phyloP scores from a whole-genome alignment of 2,329 filamentous ascomycete species.

The Colletotrichum cordylinicola region DNA sequence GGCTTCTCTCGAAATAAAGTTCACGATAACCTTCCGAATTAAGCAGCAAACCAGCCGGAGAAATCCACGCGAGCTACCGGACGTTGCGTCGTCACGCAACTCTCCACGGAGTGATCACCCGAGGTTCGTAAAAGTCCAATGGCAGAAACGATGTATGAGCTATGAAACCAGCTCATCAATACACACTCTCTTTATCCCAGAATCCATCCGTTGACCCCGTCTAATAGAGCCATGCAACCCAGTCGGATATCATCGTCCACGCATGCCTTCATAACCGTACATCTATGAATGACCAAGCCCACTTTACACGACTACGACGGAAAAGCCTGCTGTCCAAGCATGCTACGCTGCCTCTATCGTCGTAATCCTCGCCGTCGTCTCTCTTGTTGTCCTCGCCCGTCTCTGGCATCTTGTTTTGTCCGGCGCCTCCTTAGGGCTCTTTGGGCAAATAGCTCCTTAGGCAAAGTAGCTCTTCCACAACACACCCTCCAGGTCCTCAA shows the following conservation, averaged over 20 bases:
- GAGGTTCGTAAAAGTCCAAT: not conserved
- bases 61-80: not conserved
- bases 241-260: slow-evolving; percentile 7
- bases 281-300: not conserved
- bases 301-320: not conserved
- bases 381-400: not conserved
- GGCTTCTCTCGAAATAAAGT: not conserved
- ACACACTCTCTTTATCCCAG: slow-evolving; percentile 1
- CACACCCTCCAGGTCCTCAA: slow-evolving; percentile 94
- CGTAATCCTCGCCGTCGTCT: not conserved
- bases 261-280: not conserved
- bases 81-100: not conserved
- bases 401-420: not conserved
- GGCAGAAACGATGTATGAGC: not conserved
- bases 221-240: not conserved
- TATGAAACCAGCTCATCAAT: not conserved
- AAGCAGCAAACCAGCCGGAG: not conserved
- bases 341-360: not conserved
- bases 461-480: slow-evolving; percentile 99
- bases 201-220: not conserved
- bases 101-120: not conserved
- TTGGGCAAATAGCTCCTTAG: slow-evolving; percentile 77
- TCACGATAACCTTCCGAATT: not conserved
- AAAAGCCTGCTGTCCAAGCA: not conserved
- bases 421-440: slow-evolving; percentile 1